Percentiles rank a stretch among this genome's conserved stretches.
phyloP scores from a whole-genome alignment of 164 flowering plant genomes.

The Macadamia tetraphylla region DNA sequence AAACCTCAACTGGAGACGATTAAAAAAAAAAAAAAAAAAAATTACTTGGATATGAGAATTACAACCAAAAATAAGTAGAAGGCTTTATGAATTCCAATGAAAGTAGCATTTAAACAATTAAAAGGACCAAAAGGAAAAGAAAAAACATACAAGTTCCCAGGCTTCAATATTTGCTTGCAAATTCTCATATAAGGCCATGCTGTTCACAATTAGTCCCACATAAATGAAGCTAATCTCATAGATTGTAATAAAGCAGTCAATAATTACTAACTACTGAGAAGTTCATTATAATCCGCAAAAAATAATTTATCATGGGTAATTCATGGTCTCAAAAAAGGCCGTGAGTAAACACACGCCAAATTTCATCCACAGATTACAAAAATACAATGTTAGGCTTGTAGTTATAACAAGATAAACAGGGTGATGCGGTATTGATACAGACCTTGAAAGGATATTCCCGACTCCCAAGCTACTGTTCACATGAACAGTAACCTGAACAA shows the following conservation, averaged over 20 bases:
- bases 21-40: background rate
- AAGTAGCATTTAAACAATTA: background rate
- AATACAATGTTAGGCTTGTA: no score
- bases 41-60: background rate
- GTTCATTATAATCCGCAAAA: no score
- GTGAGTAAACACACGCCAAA: background rate
- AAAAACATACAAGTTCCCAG: conserved; percentile 80
- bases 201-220: conserved; percentile 23
- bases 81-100: background rate
- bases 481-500: no score
- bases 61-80: background rate
- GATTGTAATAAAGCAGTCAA: background rate
- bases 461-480: no score
- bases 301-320: no score
- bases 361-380: no score
- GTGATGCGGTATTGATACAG: no score
- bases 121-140: background rate
- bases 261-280: no score
- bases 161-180: conserved; percentile 49
- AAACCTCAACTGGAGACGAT: background rate
- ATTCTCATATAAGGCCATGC: conserved; percentile 36
- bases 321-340: conserved; percentile 3
- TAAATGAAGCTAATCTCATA: background rate
- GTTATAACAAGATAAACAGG: no score
- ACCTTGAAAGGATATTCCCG: no score